Evolutionary conservation across 257 asterid genomes (phyloP).

Genomic region (Misopates orontium): DNA sequence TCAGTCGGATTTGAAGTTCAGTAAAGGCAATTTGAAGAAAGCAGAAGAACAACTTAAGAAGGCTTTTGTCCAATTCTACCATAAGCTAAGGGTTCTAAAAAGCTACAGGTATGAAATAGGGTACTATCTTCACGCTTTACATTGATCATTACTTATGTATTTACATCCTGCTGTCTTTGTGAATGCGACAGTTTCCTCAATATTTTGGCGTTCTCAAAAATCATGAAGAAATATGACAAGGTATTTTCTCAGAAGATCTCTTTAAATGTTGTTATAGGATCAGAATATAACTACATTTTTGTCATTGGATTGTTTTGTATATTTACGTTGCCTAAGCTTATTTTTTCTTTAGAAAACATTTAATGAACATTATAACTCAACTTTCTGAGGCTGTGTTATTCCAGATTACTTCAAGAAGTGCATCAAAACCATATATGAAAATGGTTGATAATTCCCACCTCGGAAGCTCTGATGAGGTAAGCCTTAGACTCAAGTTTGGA

Average conservation of each 20-base stretch:
- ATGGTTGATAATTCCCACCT: conserved; percentile 55
- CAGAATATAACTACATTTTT: too few species aligned
- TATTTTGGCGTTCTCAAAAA: conserved; percentile 49
- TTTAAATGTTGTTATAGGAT: not conserved
- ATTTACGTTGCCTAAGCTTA: too few species aligned
- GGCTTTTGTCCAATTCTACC: conserved; percentile 52
- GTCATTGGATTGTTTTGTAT: too few species aligned
- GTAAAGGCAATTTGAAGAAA: conserved; percentile 42
- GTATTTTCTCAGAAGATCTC: conserved; percentile 23
- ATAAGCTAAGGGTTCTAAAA: conserved; percentile 49
- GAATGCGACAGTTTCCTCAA: conserved; percentile 50
- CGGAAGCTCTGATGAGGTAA: conserved; percentile 63
- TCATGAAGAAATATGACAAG: conserved; percentile 70
- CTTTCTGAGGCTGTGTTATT: not conserved
- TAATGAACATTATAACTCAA: not conserved
- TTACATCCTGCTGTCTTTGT: conserved; percentile 14
- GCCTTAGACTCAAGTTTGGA: not conserved
- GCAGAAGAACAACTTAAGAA: conserved; percentile 44
- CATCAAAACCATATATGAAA: conserved; percentile 49
- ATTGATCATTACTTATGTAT: not conserved
- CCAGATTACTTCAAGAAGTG: conserved; percentile 51
- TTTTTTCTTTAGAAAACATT: not conserved
- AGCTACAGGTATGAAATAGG: conserved; percentile 39
- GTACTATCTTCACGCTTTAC: not conserved
- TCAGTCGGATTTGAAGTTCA: conserved; percentile 45